These are phyloP conservation scores for Amanita polypyramis DNA, from an alignment of 768 basidiomycete species.

Conservation along the genomic window DNA sequence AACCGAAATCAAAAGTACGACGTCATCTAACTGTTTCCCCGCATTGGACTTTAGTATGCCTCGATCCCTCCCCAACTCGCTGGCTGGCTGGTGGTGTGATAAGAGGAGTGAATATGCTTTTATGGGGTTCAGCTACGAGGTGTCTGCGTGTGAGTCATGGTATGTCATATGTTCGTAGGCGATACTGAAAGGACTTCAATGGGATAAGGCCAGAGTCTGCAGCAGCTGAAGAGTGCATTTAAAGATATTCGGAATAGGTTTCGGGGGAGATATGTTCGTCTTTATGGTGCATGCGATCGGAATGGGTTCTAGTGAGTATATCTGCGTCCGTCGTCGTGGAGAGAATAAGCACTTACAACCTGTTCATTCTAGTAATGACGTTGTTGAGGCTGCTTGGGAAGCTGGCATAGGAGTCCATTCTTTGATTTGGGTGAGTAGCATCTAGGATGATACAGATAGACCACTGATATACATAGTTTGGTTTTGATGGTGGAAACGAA, in stretches of 20 bases:
- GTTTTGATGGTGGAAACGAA: slow-evolving; percentile 21
- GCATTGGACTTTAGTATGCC: slow-evolving; percentile 48
- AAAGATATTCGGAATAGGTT: slow-evolving; percentile 47
- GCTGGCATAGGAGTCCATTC: slow-evolving; percentile 65
- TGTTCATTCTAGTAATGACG: slow-evolving; percentile 29
- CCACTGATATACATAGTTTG: slow-evolving; percentile 1
- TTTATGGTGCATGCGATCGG: slow-evolving; percentile 38
- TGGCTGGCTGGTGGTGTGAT: slow-evolving; percentile 57
- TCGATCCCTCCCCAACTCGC: slow-evolving; percentile 28
- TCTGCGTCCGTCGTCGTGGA: neutral
- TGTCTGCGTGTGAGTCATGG: slow-evolving; percentile 44
- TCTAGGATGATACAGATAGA: neutral
- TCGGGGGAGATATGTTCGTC: slow-evolving; percentile 55
- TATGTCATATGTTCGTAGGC: neutral
- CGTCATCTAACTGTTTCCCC: slow-evolving; percentile 27
- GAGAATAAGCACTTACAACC: neutral
- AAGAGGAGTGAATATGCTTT: slow-evolving; percentile 60
- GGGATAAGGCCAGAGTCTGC: slow-evolving; percentile 44
- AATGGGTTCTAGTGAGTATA: slow-evolving; percentile 34
- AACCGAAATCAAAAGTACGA: slow-evolving; percentile 4
- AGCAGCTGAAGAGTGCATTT: slow-evolving; percentile 44
- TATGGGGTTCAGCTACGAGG: slow-evolving; percentile 69
- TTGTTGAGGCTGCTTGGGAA: slow-evolving; percentile 60
- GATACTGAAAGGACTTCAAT: neutral
- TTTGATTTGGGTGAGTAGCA: slow-evolving; percentile 50